Percentiles rank a stretch among this genome's conserved stretches.
These are phyloP conservation scores for Russula sp. DNA, from an alignment of 768 basidiomycete species.

Conservation along the genomic window DNA sequence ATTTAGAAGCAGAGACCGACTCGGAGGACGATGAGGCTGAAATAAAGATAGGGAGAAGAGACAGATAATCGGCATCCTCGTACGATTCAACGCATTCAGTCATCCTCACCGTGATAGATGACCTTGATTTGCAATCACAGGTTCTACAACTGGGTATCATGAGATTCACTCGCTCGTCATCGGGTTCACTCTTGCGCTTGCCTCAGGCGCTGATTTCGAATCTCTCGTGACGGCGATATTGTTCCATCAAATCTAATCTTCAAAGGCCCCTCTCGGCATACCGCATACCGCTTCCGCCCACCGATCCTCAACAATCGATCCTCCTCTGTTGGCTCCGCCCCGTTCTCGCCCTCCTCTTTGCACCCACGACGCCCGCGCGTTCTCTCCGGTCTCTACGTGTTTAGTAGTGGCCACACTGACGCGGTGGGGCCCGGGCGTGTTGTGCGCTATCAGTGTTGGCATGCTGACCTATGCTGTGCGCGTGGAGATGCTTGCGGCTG, in stretches of 20 bases:
- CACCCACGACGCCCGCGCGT: slow-evolving; percentile 74
- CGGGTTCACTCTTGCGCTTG: slow-evolving; percentile 73
- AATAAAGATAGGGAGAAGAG: slow-evolving; percentile 49
- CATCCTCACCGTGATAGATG: neutral
- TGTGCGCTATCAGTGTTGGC: slow-evolving; percentile 79
- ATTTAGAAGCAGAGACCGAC: slow-evolving; percentile 10
- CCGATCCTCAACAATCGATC: slow-evolving; percentile 24
- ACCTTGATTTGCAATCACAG: slow-evolving; percentile 38
- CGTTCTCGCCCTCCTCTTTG: slow-evolving; percentile 60
- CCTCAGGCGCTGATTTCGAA: slow-evolving; percentile 65
- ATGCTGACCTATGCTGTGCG: slow-evolving; percentile 81
- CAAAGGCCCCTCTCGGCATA: slow-evolving; percentile 80
- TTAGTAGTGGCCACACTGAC: slow-evolving; percentile 32
- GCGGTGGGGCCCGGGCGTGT: slow-evolving; percentile 48
- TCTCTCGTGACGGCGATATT: slow-evolving; percentile 71
- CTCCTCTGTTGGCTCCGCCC: slow-evolving; percentile 45
- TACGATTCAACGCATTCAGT: slow-evolving; percentile 37
- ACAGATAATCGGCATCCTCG: slow-evolving; percentile 73
- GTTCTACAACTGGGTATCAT: slow-evolving; percentile 83
- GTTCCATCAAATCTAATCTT: slow-evolving; percentile 86
- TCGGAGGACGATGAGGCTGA: slow-evolving; percentile 30
- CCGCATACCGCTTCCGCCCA: slow-evolving; percentile 61
- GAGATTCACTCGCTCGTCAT: slow-evolving; percentile 81
- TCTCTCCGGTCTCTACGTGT: slow-evolving; percentile 51
- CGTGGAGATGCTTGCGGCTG: slow-evolving; percentile 84